Evolutionary conservation across 1,284 basidiomycete genomes (phyloP).

Genomic region (Sporisorium exsertum): DNA sequence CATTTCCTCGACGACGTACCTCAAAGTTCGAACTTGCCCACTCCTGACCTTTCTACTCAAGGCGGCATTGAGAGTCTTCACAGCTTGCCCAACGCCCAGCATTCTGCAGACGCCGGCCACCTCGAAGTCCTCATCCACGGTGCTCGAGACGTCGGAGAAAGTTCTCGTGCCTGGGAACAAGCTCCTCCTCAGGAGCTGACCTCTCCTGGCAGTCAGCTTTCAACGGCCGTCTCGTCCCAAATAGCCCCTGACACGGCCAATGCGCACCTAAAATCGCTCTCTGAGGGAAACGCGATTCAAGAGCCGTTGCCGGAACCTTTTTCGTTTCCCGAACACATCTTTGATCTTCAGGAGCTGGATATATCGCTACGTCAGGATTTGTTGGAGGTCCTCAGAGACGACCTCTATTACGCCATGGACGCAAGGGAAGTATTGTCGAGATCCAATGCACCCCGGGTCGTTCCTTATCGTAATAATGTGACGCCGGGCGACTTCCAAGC

Average conservation of each 20-base stretch:
- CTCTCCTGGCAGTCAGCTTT: not conserved
- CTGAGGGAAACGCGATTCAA: not conserved
- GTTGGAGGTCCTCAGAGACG: not conserved
- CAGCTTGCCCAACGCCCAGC: not conserved
- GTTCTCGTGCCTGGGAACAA: not conserved
- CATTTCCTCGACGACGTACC: not conserved
- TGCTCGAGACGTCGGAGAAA: not conserved
- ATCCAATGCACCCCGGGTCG: not conserved
- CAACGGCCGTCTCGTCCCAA: not conserved
- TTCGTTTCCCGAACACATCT: not conserved
- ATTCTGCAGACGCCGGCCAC: not conserved
- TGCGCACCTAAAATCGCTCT: not conserved
- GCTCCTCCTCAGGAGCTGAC: not conserved
- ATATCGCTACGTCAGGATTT: not conserved
- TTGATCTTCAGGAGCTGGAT: not conserved
- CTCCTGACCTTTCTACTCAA: not conserved
- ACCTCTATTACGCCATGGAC: not conserved
- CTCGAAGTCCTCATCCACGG: too few relatives aligned
- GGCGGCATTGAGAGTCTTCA: not conserved
- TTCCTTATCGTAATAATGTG: not conserved
- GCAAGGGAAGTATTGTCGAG: not conserved
- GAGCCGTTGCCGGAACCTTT: not conserved
- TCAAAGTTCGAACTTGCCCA: not conserved
- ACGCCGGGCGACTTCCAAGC: too few relatives aligned
- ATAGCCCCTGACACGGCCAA: not conserved